A percentile compares a stretch with the other conserved stretches of the same genome.
Evolutionary conservation across 2,329 filamentous ascomycete species (phyloP).

Genomic region (Ceratocystis eucalypticola): DNA sequence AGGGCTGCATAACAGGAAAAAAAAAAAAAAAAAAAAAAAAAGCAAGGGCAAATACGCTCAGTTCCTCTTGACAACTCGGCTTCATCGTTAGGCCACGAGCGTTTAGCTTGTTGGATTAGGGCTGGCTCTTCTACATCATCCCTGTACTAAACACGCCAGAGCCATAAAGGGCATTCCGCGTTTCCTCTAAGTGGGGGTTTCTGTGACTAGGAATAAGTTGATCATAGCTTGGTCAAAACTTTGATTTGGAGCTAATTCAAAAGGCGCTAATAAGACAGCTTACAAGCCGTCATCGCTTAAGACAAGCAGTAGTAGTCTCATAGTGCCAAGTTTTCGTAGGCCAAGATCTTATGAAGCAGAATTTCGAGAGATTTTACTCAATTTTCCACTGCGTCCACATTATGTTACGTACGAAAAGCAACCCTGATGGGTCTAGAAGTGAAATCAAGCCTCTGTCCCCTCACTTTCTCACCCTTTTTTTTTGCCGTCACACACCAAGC

Average conservation of each 20-base stretch:
- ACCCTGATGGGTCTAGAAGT: background rate
- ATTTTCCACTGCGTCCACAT: background rate
- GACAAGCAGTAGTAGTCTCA: background rate
- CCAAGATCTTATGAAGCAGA: background rate
- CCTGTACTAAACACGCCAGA: background rate
- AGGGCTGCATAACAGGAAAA: background rate
- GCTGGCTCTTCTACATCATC: background rate
- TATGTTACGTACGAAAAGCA: constrained; percentile 2
- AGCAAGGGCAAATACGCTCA: background rate
- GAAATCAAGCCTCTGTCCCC: background rate
- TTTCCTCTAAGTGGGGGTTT: constrained; percentile 6
- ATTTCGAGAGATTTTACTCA: background rate
- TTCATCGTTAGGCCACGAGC: background rate
- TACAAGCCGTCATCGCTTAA: background rate
- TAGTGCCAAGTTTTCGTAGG: background rate
- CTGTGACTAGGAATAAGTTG: constrained; percentile 1
- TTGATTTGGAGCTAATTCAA: background rate
- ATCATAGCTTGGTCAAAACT: background rate
- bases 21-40: background rate
- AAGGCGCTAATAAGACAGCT: background rate
- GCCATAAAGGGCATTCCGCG: constrained; percentile 5
- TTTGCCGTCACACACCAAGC: background rate
- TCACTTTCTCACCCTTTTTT: background rate
- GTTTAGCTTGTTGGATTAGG: background rate
- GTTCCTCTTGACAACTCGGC: constrained; percentile 3